Conservation (phyloP, 306 rosid species). For the Trifolium pratense region DNA sequence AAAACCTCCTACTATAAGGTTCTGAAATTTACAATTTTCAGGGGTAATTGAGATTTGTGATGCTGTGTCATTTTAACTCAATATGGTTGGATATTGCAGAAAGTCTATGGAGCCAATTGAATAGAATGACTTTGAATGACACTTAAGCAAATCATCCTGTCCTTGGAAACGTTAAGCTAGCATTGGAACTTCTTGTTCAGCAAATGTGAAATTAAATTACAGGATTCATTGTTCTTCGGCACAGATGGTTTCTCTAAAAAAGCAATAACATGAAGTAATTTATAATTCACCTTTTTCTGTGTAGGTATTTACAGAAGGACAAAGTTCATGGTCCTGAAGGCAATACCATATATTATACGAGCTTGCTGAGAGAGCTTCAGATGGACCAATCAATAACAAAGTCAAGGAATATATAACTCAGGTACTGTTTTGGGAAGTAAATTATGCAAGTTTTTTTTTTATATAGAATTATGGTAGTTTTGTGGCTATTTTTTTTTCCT, state of each 20-base stretch:
- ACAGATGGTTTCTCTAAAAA: constrained; percentile 16
- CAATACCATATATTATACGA: constrained; percentile 64
- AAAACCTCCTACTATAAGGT: constrained; percentile 10
- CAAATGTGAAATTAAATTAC: constrained; percentile 62
- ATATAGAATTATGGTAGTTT: constrained; percentile 13
- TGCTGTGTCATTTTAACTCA: constrained; percentile 35
- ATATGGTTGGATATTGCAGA: constrained; percentile 57
- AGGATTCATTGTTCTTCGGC: constrained; percentile 21
- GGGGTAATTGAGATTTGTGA: not conserved
- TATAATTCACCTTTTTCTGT: constrained; percentile 35
- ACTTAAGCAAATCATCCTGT: constrained; percentile 63
- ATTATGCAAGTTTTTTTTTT: constrained; percentile 17
- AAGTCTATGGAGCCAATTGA: constrained; percentile 75
- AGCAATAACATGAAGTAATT: not conserved
- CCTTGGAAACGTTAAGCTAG: constrained; percentile 76
- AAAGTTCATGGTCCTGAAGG: constrained; percentile 89
- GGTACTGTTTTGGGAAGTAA: constrained; percentile 52
- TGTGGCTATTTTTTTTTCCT: not conserved
- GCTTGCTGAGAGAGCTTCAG: constrained; percentile 93
- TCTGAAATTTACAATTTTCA: constrained; percentile 6
- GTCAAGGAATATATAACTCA: constrained; percentile 75
- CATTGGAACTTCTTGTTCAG: constrained; percentile 80
- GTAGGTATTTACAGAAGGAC: constrained; percentile 80
- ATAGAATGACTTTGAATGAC: constrained; percentile 68
- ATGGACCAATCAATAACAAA: constrained; percentile 58